Conservation (phyloP, 2,329 filamentous ascomycete species). For the Colletotrichum euphorbiae region DNA sequence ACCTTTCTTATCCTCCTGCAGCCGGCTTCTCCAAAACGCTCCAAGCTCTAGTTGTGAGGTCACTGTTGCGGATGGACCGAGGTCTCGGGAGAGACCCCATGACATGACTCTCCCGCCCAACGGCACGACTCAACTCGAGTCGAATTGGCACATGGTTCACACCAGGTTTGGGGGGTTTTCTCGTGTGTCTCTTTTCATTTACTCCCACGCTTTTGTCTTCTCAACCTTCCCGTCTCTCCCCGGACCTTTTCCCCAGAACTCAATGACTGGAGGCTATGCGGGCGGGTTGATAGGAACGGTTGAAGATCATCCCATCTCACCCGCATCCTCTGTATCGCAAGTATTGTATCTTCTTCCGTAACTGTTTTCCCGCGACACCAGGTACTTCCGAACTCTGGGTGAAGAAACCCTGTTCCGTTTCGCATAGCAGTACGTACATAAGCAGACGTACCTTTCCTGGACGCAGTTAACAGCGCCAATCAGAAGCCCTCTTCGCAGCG, state of each 20-base stretch:
- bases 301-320: slow-evolving; percentile 22
- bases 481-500: slow-evolving; percentile 14
- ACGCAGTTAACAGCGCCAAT: slow-evolving; percentile 36
- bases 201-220: not conserved
- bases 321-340: not conserved
- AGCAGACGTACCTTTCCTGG: slow-evolving; percentile 4
- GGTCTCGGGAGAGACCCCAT: slow-evolving; percentile 28
- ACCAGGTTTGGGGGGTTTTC: not conserved
- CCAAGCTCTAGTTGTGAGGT: slow-evolving; percentile 27
- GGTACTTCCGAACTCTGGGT: not conserved
- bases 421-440: slow-evolving; percentile 7
- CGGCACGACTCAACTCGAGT: slow-evolving; percentile 6
- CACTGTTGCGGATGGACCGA: slow-evolving; percentile 32
- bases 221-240: not conserved
- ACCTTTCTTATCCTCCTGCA: slow-evolving; percentile 33
- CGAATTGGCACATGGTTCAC: slow-evolving; percentile 21
- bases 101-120: slow-evolving; percentile 36
- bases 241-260: not conserved
- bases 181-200: not conserved
- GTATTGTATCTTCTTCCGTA: not conserved
- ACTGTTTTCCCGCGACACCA: not conserved
- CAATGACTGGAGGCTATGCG: not conserved
- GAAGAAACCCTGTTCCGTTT: slow-evolving; percentile 21
- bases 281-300: not conserved
- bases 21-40: slow-evolving; percentile 5